Evolutionary conservation across 345 rosid genomes (phyloP), one percentile per base, ranked within the genome.

Genomic region (Isatis tinctoria): DNA sequence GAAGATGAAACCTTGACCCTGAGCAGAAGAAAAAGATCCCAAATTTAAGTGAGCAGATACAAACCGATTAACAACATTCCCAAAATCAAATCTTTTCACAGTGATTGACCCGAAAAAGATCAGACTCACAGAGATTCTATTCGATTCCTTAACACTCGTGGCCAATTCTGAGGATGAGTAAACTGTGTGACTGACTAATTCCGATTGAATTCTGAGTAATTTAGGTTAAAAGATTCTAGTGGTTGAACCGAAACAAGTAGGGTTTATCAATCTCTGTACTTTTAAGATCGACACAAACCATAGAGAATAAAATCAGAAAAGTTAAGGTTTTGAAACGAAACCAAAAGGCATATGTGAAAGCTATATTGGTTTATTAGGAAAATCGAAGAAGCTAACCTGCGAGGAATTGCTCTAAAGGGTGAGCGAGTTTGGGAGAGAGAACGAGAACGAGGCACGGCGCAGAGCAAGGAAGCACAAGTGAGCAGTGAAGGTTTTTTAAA

Each of bases 1-100:
- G 16, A 60, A 5, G 72, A 66, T 59, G 73, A 66, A 60, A 67
- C 69, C 56, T 11, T 49, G 5, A 60, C 45, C 53, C 67, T 74
- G 57, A 44, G 24, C 49, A 74, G 10, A 40, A 10, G 2, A 14
- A 53, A 41, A 27, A 12, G 0, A 0, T 7, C 4, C 17, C 24
- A 52, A 16, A 6, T 40, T 36, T 24, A 16, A 37, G 20, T 14
- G 18, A 64, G 37, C 57, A 20, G 6, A 22, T 53, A 54, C 37
- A 72, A 61, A 40, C 13, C 28, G 44, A 9, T 27, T 28, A 51
- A 49, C 52, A 45, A 71, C 60, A 37, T 27, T 4, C 32, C 36
- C 33, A 35, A 26, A 27, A 72, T 61, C 75, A 35, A 49, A 71
- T 47, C 37, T 20, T 49, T 52, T 28, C 32, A 48, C 59, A 60